Conservation (phyloP, 495 filamentous ascomycete genomes). For the Tuber melanosporum region DNA sequence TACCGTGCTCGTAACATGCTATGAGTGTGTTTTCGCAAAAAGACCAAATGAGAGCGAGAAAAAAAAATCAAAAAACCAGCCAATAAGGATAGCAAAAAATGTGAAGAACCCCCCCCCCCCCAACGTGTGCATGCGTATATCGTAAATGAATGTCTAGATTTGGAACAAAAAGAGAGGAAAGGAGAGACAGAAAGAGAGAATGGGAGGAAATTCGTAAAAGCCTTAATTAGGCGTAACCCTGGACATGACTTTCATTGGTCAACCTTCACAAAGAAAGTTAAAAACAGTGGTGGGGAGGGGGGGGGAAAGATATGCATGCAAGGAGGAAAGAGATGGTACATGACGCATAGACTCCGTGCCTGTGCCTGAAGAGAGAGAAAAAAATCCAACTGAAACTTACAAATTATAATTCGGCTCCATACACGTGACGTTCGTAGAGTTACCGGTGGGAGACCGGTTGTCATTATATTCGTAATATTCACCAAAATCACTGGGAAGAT, state of each 20-base stretch:
- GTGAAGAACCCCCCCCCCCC: neutral
- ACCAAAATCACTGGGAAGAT: neutral
- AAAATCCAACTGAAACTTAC: neutral
- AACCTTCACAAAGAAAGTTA: slow-evolving; percentile 4
- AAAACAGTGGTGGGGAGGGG: neutral
- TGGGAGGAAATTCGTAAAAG: slow-evolving; percentile 1
- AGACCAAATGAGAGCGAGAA: slow-evolving; percentile 2
- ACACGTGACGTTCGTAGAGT: neutral
- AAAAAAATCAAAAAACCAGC: neutral
- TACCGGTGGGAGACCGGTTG: neutral
- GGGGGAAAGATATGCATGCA: neutral
- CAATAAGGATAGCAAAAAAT: neutral
- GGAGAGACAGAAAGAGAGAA: neutral
- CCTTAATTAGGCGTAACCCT: slow-evolving; percentile 6
- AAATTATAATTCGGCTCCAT: slow-evolving; percentile 2
- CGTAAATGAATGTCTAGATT: slow-evolving; percentile 2
- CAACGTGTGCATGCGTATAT: neutral
- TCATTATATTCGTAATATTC: neutral
- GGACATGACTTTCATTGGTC: slow-evolving; percentile 1
- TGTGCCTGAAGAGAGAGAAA: neutral
- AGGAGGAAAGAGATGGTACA: neutral
- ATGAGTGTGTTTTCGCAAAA: neutral
- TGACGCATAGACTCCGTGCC: neutral
- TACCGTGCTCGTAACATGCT: slow-evolving; percentile 4
- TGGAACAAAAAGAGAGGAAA: neutral